A percentile compares a stretch with the other conserved stretches of the same genome.
Conservation (phyloP, 768 basidiomycete genomes). For the Termitomyces sp. region DNA sequence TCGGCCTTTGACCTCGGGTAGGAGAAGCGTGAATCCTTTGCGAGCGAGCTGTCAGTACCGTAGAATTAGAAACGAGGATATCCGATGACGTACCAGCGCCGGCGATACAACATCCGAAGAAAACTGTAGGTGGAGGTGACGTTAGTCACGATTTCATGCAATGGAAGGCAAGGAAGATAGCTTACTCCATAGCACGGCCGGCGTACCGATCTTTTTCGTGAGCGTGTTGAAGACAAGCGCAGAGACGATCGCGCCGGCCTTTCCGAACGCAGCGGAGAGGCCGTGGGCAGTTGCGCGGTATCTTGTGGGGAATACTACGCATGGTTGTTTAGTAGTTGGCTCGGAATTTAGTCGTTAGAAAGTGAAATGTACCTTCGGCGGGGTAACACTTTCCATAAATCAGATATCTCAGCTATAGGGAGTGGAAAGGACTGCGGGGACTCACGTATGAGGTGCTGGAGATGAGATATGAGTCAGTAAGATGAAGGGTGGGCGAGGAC, state of each 20-base stretch:
- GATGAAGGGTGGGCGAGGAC: neutral
- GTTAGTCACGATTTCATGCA: neutral
- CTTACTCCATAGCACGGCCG: constrained; percentile 64
- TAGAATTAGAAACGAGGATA: neutral
- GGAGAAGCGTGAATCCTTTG: constrained; percentile 27
- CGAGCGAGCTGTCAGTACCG: neutral
- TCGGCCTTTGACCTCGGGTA: constrained; percentile 35
- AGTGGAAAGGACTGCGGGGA: neutral
- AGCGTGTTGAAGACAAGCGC: constrained; percentile 69
- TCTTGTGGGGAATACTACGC: constrained; percentile 64
- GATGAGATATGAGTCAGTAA: neutral
- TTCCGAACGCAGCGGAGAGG: constrained; percentile 67
- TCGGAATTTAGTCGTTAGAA: neutral
- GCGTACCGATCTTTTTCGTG: constrained; percentile 55
- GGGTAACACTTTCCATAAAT: constrained; percentile 50
- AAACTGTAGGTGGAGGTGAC: constrained; percentile 37
- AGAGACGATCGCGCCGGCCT: constrained; percentile 72
- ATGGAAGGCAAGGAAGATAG: no score
- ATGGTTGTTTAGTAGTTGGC: neutral
- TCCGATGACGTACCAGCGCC: constrained; percentile 34
- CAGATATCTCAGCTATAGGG: neutral
- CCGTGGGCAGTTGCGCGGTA: constrained; percentile 74
- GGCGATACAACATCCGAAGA: constrained; percentile 56
- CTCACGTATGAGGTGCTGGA: constrained; percentile 48
- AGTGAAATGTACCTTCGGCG: constrained; percentile 37